Evolutionary conservation across 2,329 filamentous ascomycete species (phyloP), one percentile per base, ranked within the genome.

Genomic region (Phialemoniopsis sp.): DNA sequence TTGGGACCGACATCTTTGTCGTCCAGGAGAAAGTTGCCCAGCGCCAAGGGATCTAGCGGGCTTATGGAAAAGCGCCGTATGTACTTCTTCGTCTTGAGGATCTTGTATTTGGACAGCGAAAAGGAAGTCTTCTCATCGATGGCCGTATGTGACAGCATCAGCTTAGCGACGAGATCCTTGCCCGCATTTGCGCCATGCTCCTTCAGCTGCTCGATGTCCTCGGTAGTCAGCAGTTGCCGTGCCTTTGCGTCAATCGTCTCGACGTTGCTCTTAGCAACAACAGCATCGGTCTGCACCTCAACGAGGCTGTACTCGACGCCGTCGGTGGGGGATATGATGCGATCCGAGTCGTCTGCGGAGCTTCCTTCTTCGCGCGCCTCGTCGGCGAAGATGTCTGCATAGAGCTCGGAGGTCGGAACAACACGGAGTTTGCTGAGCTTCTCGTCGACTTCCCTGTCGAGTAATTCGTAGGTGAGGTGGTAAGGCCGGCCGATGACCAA

Each of bases 101-200:
- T 70, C 55, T 93, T 95, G 64, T 98, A 98, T 62, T 98, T 98
- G 32, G 91, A 90, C 42, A 96, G 70, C 3, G 89, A 94, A 56
- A 94, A 98, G 1, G 82, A 76, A 0, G 93, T 97, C 72, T 98
- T 98, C 66, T 97, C 86, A 50, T 95, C 89, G 32, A 98, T 75
- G 2, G 85, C 87, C 14, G 87, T 83, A 62, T 98, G 93, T 32
- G 89, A 93, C 21, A 89, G 76, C 62, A 98, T 78, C 18, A 98
- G 80, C 64, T 90, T 95, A n/a, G 87, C 84, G 47, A 98, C 93
- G 35, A 98, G 77, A 37, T 95, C 90, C 58, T 87, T 86, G 12
- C 90, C 91, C 0, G 88, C 87, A 5, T 83, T 83, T 4, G 82
- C 80, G 10, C 84, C 86, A 41, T 89, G 80, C 12, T 72, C 85